Base-by-base conservation (phyloP, 257 asterid genomes). In the Gardenia jasminoides region DNA sequence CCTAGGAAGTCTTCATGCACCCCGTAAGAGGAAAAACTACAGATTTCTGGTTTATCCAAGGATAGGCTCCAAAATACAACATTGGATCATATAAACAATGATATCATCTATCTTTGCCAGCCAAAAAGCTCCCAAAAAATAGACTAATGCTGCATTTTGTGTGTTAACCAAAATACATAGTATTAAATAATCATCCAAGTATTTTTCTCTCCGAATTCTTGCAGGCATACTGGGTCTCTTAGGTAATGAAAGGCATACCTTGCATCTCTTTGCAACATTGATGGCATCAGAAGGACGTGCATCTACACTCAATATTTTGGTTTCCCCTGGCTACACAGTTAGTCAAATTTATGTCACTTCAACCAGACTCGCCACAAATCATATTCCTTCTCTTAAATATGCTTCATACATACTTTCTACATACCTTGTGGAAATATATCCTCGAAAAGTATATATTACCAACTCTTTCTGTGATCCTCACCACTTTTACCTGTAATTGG, bases 231-330 rank as follows among this genome's bases (percentile, higher is more conserved):
- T 67, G 10, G 56, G 59, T 77, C 44, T 58, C 54, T 50, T 44
- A 77, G 48, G 56, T 50, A 46, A 30, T 33, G 12, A 79, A 61
- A 44, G 30, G 26, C 66, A 68, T 82, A 86, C 88, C 90, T 77
- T 82, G 80, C 86, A 84, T 84, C 90, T 84, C 75, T 54, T 84
- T 43, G 90, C 88, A 70, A 86, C 75, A 81, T 80, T 86, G 33
- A 86, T 84, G 70, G 88, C 87, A 76, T 86, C 90, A 31, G 88
- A 84, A 19, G 90, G 90, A 52, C 90, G 90, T 72, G 86, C 86
- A 70, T 84, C 88, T 70, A 86, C 86, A 59, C 80, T 66, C 5
- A 79, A 47, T 47, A 64, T 82, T 74, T 66, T 70, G 28, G 33
- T 78, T 58, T 75, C 90, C 70, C 88, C 90, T 59, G 85, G 79